Conservation (phyloP, 495 filamentous ascomycete species). For the Xylaria intraflava region DNA sequence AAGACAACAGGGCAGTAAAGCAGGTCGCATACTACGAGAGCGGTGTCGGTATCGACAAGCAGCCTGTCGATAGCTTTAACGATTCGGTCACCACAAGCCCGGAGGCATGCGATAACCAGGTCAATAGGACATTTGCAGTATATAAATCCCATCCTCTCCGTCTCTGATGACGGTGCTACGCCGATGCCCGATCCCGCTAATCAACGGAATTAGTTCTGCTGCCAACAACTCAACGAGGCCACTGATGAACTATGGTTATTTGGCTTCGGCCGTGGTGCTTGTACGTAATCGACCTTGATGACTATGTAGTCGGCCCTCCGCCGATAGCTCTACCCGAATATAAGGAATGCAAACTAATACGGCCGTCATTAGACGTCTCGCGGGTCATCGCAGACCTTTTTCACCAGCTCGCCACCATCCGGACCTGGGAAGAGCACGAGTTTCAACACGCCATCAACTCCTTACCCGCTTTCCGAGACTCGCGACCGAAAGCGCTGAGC, state of each 20-base stretch:
- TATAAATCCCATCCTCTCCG: background rate
- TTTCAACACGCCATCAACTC: conserved; percentile 1
- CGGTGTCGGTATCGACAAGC: conserved; percentile 6
- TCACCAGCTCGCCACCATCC: conserved; percentile 5
- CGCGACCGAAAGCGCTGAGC: background rate
- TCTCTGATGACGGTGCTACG: background rate
- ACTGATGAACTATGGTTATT: conserved; percentile 16
- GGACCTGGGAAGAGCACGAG: conserved; percentile 10
- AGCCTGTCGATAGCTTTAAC: conserved; percentile 5
- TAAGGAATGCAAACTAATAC: background rate
- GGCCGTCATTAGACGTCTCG: conserved; percentile 1
- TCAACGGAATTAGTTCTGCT: conserved; percentile 2
- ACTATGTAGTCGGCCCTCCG: background rate
- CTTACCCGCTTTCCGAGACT: conserved; percentile 4
- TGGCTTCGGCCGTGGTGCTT: conserved; percentile 12
- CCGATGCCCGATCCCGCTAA: background rate
- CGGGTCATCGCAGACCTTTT: conserved; percentile 12
- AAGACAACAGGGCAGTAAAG: conserved; percentile 9
- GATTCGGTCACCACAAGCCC: background rate
- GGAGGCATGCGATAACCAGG: conserved; percentile 5
- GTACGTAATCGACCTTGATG: conserved; percentile 1
- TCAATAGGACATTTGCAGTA: conserved; percentile 11
- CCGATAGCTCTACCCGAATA: background rate
- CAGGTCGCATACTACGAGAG: conserved; percentile 9
- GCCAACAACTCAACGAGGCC: conserved; percentile 6